phyloP scores from a whole-genome alignment of 768 basidiomycete species.

The Tricholoma sp. region DNA sequence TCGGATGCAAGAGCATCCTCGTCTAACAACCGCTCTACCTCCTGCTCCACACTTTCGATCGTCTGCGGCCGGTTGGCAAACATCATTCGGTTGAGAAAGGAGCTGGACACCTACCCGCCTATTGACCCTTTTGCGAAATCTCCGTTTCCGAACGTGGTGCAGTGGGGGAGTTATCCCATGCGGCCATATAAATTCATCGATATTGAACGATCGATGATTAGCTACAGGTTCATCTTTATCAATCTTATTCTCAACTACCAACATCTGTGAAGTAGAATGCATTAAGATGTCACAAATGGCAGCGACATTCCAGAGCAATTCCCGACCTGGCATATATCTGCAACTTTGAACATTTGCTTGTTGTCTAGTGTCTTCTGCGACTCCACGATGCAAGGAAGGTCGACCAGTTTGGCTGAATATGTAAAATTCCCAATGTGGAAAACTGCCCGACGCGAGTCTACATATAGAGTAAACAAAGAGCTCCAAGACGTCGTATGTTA shows the following conservation, averaged over 20 bases:
- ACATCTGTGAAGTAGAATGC: constrained; percentile 57
- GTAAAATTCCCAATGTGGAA: constrained; percentile 80
- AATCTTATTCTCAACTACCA: constrained; percentile 77
- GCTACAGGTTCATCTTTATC: constrained; percentile 62
- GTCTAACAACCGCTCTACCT: constrained; percentile 82
- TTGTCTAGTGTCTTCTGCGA: constrained; percentile 94
- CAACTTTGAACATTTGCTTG: constrained; percentile 98
- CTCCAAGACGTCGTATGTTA: neutral
- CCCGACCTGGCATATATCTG: constrained; percentile 92
- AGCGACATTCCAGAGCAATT: constrained; percentile 2
- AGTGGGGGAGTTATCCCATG: constrained; percentile 95
- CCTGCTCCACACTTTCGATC: constrained; percentile 91
- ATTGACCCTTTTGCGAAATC: constrained; percentile 89
- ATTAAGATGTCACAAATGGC: constrained; percentile 3
- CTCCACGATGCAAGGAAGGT: constrained; percentile 91
- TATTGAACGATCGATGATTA: constrained; percentile 67
- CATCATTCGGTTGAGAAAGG: neutral
- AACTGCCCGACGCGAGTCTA: constrained; percentile 86
- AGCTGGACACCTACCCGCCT: constrained; percentile 48
- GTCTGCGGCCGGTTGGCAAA: constrained; percentile 41
- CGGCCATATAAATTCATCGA: constrained; percentile 96
- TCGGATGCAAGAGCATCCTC: constrained; percentile 72
- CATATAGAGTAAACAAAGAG: neutral
- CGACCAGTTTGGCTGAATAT: constrained; percentile 91
- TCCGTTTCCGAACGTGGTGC: constrained; percentile 81